Evolutionary conservation across 2,329 filamentous ascomycete species (phyloP), one percentile per base, ranked within the genome.

Genomic region (Hypoxylon sp.): DNA sequence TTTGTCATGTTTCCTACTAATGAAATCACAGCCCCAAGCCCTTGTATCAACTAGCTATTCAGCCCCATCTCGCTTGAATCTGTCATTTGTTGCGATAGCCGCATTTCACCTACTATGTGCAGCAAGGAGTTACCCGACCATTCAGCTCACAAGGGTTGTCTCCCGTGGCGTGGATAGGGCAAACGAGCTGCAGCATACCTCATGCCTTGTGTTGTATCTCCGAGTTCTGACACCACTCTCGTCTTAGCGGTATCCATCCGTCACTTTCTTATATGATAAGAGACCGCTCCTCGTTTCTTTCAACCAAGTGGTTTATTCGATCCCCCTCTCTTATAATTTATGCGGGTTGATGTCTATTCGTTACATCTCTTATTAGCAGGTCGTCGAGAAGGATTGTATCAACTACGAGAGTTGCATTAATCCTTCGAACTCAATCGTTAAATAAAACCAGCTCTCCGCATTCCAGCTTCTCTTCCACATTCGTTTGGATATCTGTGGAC

Each of bases 1-100:
- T 62, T 58, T 61, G 60, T 67, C 62, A 69, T 69, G 48, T 44
- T 32, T 52, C 65, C 60, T 37, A 35, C 27, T 27, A 59, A 54
- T 61, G 48, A 47, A 51, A 54, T 55, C 55, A 71, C 64, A 69
- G 67, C 69, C 69, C 65, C 69, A 67, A 35, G 19, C 35, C 24
- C 37, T 51, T 48, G 13, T 27, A 54, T 61, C 54, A 63, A 63
- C 29, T 42, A 54, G 60, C 50, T 52, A 35, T 54, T 65, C 69
- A 69, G 67, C 67, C 69, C 67, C 66, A 35, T 70, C 42, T 46
- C 29, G 13, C 24, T n/a, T 32, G 15, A 31, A 7, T 39, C 6
- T 17, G 19, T 37, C 29, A 42, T 37, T 48, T 56, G n/a, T 56
- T 35, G 50, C 47, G 37, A 52, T 55, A 61, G 55, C 59, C 54